Evolutionary conservation across 805 yeast genomes (phyloP).

Genomic region (Millerozyma miso): DNA sequence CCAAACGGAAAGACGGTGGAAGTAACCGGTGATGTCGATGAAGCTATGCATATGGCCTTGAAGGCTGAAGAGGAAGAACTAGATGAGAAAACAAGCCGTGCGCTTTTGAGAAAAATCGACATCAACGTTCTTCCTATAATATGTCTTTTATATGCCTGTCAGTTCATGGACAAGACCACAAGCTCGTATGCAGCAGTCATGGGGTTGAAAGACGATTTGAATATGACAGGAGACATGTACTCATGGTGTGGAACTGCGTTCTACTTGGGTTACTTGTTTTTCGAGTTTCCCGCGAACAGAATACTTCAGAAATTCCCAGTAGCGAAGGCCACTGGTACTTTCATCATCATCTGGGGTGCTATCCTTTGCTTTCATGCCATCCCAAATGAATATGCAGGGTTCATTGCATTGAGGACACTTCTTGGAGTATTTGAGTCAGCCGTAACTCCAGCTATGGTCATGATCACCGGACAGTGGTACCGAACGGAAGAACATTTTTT

Average conservation of each 20-base stretch:
- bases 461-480: slow-evolving; percentile 33
- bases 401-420: slow-evolving; percentile 34
- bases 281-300: slow-evolving; percentile 46
- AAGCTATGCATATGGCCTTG: slow-evolving; percentile 32
- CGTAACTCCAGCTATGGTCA: slow-evolving; percentile 39
- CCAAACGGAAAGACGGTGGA: slow-evolving; percentile 20
- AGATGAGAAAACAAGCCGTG: slow-evolving; percentile 14
- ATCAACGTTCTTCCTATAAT: slow-evolving; percentile 22
- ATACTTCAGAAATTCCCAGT: slow-evolving; percentile 55
- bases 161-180: slow-evolving; percentile 36
- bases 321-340: slow-evolving; percentile 44
- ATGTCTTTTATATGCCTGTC: slow-evolving; percentile 21
- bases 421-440: slow-evolving; percentile 37
- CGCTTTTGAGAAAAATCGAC: slow-evolving; percentile 19
- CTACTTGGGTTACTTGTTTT: slow-evolving; percentile 56
- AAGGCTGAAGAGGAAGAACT: slow-evolving; percentile 12
- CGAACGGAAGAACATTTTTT: slow-evolving; percentile 30
- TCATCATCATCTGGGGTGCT: slow-evolving; percentile 60
- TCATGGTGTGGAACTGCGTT: slow-evolving; percentile 38
- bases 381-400: slow-evolving; percentile 36
- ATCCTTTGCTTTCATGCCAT: slow-evolving; percentile 52
- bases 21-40: slow-evolving; percentile 35
- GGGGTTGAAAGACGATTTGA: slow-evolving; percentile 33
- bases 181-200: slow-evolving; percentile 36
- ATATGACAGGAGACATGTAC: slow-evolving; percentile 32